Base-by-base conservation (phyloP, 78 protist species). In the Dictyostelium intermedium region DNA sequence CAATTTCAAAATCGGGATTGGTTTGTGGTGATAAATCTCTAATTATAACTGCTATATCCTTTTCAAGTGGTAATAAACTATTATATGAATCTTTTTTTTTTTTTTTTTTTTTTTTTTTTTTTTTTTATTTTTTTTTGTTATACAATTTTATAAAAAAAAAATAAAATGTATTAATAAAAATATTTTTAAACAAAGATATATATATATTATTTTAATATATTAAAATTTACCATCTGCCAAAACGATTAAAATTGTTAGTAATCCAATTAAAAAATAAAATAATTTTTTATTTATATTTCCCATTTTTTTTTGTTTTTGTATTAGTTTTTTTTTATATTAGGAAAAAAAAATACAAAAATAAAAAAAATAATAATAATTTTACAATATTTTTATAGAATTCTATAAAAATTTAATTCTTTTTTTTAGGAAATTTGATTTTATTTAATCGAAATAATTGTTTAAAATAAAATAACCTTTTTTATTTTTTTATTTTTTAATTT, bases 1-100 rank as follows among this genome's bases (percentile, higher is more conserved):
- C 81, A 32, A 89, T 81, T 80, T 89, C 94, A 80, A 89, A 89
- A 69, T 89, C 94, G 34, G 94, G 94, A 80, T 89, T 89, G n/a
- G 81, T 89, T 56, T 89, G 73, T 41, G 85, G 87, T 30, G 94
- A 63, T 43, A 63, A 50, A 80, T 89, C 94, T 30, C 74, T 53
- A 35, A 80, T 69, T n/a, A 18, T 69, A 30, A 82, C 86, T 56
- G 23, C 25, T 45, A 80, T 30, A 80, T 80, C 50, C 34, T 47
- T 80, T 27, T 35, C 84, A 37, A 72, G 23, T 32, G 79, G 79
- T 72, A 72, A 72, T 72, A 72, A 72, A 72, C 13, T 72, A 72
- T 72, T 72, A 72, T 34, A 72, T 18, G 37, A 18, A 32, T 72
- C 79, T 72, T 13, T 6, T 16, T 56, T 47, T 47, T 47, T 47